Conservation (phyloP, 257 asterid genomes). For the Paraleonurus japonicus region DNA sequence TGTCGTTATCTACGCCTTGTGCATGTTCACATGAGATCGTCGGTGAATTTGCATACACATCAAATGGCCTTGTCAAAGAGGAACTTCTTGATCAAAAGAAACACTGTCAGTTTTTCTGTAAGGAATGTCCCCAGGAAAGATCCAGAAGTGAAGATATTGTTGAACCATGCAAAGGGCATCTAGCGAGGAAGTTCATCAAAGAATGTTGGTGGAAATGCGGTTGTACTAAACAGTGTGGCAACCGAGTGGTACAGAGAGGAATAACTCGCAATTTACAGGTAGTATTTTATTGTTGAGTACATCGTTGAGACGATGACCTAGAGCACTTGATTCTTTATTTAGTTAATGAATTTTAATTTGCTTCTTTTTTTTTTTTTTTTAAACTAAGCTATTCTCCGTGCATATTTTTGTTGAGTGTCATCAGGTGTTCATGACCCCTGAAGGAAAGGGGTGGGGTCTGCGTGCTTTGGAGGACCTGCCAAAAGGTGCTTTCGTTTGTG, state of each 20-base stretch:
- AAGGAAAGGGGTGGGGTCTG: conserved; percentile 94
- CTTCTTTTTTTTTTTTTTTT: not conserved
- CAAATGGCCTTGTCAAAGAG: conserved; percentile 73
- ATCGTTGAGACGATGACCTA: not conserved
- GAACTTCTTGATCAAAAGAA: conserved; percentile 70
- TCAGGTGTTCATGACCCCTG: conserved; percentile 84
- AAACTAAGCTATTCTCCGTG: not conserved
- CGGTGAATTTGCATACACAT: conserved; percentile 78
- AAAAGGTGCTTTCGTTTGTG: conserved; percentile 91
- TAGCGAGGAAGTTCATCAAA: conserved; percentile 71
- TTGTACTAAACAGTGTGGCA: conserved; percentile 80
- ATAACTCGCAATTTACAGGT: conserved; percentile 78
- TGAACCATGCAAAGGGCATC: conserved; percentile 94
- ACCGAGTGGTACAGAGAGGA: conserved; percentile 96
- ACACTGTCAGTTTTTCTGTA: conserved; percentile 62
- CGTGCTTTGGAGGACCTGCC: conserved; percentile 89
- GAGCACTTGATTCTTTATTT: not conserved
- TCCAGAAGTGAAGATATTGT: conserved; percentile 51
- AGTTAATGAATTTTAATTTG: not conserved
- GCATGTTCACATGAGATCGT: conserved; percentile 72
- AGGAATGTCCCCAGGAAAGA: conserved; percentile 87
- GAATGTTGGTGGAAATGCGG: conserved; percentile 98
- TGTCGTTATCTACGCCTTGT: conserved; percentile 58
- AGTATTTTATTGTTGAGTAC: conserved; percentile 17
- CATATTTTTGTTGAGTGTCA: conserved; percentile 23